Evolutionary conservation across 1,139 yeast species (phyloP).

Genomic region (Torulaspora globosa): DNA sequence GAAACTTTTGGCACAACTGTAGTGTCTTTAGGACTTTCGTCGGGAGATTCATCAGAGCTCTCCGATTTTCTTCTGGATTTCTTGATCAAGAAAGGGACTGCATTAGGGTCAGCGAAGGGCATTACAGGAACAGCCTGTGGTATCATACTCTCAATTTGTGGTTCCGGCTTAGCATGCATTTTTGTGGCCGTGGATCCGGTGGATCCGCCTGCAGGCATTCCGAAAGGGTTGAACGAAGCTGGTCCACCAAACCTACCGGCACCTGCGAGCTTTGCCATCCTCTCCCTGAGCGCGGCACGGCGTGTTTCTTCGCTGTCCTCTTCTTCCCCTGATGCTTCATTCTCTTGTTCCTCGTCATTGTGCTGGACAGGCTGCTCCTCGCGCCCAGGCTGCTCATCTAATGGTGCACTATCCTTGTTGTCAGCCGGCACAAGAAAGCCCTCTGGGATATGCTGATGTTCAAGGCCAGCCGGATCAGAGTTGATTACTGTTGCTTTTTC

Average conservation of each 20-base stretch:
- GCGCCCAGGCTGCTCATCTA: conserved; percentile 9
- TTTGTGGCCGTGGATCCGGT: conserved; percentile 31
- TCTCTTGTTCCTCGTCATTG: conserved; percentile 24
- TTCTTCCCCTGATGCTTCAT: conserved; percentile 44
- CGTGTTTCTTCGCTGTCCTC: conserved; percentile 76
- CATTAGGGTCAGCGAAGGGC: conserved; percentile 45
- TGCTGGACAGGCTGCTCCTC: conserved; percentile 24
- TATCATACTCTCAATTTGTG: conserved; percentile 20
- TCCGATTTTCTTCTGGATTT: conserved; percentile 5
- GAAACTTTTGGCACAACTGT: neutral
- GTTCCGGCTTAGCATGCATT: conserved; percentile 27
- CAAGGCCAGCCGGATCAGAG: neutral
- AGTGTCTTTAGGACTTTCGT: conserved; percentile 11
- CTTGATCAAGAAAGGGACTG: conserved; percentile 26
- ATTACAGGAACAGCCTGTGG: conserved; percentile 48
- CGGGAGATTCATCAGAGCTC: conserved; percentile 17
- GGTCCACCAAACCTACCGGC: conserved; percentile 85
- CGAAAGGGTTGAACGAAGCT: conserved; percentile 61
- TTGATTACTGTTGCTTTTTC: neutral
- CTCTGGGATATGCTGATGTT: neutral
- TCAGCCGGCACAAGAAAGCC: neutral
- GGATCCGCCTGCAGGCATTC: conserved; percentile 38
- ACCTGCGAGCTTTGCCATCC: conserved; percentile 95
- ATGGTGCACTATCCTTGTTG: neutral
- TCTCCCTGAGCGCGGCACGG: conserved; percentile 74